Evolutionary conservation across 2,329 filamentous ascomycete genomes (phyloP).

Genomic region (Trematosphaeria pertusa): DNA sequence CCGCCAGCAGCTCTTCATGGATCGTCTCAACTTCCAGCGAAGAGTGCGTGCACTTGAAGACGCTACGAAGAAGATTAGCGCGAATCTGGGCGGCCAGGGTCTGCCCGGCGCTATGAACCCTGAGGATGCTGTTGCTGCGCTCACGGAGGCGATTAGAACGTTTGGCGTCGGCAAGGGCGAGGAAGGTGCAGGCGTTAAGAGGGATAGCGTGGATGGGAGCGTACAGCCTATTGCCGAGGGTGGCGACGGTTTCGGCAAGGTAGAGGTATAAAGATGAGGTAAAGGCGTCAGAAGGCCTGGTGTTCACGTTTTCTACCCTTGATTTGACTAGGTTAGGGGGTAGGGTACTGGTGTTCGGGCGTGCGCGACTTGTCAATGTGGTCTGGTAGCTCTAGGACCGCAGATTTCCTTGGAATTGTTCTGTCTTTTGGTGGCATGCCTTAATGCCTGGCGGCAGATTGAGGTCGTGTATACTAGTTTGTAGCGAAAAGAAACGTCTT

Average conservation of each 20-base stretch:
- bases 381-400: too few relatives aligned
- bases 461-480: too few relatives aligned
- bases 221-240: constrained; percentile 41
- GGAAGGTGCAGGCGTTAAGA: constrained; percentile 42
- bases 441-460: too few relatives aligned
- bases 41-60: constrained; percentile 85
- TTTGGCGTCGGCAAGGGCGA: constrained; percentile 48
- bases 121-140: constrained; percentile 42
- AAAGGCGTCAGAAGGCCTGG: too few relatives aligned
- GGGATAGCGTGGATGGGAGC: constrained; percentile 32
- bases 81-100: constrained; percentile 37
- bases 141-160: constrained; percentile 41
- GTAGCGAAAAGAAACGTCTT: too few relatives aligned
- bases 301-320: too few relatives aligned
- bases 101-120: constrained; percentile 38
- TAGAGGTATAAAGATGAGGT: constrained; percentile 37
- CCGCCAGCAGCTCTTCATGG: constrained; percentile 90
- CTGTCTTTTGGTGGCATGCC: too few relatives aligned
- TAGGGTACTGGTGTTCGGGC: too few relatives aligned
- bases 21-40: constrained; percentile 88
- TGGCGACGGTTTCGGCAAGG: constrained; percentile 39
- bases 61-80: constrained; percentile 62
- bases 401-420: too few relatives aligned
- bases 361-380: too few relatives aligned
- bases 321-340: too few relatives aligned